A percentile compares a stretch with the other conserved stretches of the same genome.
These are phyloP conservation scores for Hypoxylon lenormandii DNA, from an alignment of 495 filamentous ascomycete species.

Conservation along the genomic window DNA sequence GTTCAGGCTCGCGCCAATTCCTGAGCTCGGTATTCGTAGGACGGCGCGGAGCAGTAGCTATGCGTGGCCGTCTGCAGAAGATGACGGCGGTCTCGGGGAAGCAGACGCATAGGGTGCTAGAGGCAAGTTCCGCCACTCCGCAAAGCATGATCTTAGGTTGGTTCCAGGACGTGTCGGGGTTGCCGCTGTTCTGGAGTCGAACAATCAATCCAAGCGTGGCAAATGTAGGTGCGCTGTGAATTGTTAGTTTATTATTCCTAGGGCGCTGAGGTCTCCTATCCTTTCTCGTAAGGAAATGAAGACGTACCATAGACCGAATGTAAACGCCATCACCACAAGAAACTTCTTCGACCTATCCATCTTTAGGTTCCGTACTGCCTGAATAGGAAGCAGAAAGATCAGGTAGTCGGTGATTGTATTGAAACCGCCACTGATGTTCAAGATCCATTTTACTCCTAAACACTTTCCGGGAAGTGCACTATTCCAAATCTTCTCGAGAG, in stretches of 20 bases:
- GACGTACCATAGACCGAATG: conserved; percentile 35
- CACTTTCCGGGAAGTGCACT: not conserved
- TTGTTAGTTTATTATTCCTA: not conserved
- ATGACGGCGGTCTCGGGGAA: conserved; percentile 20
- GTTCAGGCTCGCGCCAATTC: not conserved
- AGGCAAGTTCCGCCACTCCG: conserved; percentile 20
- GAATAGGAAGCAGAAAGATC: conserved; percentile 23
- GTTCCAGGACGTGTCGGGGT: conserved; percentile 23
- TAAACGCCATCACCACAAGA: conserved; percentile 25
- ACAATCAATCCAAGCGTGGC: conserved; percentile 10
- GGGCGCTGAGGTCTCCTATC: too few relatives aligned
- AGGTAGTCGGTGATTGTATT: conserved; percentile 23
- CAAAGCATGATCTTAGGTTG: conserved; percentile 32
- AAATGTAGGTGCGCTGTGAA: conserved; percentile 18
- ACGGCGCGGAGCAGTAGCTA: not conserved
- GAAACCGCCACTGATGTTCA: conserved; percentile 22
- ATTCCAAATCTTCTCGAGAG: conserved; percentile 12
- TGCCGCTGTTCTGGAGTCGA: conserved; percentile 15
- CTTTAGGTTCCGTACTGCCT: conserved; percentile 22
- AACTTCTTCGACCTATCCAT: conserved; percentile 14
- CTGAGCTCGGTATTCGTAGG: not conserved
- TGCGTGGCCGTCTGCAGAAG: not conserved
- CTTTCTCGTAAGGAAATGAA: not conserved
- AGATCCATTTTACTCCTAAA: not conserved
- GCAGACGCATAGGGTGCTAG: conserved; percentile 24